phyloP scores from a whole-genome alignment of 306 rosid genomes.

The Prunus dulcis region DNA sequence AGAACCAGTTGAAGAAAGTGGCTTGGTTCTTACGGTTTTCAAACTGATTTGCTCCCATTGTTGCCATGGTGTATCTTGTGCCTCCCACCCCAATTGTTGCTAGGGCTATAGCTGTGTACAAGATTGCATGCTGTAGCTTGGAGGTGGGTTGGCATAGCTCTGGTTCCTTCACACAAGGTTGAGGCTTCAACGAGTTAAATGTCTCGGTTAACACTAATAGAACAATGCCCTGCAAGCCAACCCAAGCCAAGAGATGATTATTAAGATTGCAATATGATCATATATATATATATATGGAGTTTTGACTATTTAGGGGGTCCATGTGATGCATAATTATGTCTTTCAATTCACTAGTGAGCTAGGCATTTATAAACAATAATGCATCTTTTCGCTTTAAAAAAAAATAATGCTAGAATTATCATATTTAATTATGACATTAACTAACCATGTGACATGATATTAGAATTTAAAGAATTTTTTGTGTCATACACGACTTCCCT shows the following conservation, averaged over 20 bases:
- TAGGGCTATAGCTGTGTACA: conserved; percentile 30
- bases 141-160: conserved; percentile 32
- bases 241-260: background rate
- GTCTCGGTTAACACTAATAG: conserved; percentile 26
- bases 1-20: conserved; percentile 49
- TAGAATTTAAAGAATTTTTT: no score
- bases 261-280: background rate
- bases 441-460: no score
- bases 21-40: conserved; percentile 28
- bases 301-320: no score
- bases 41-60: conserved; percentile 47
- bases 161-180: conserved; percentile 24
- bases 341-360: no score
- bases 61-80: conserved; percentile 43
- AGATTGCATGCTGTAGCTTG: conserved; percentile 26
- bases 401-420: no score
- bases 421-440: no score
- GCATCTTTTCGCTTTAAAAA: no score
- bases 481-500: no score
- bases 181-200: conserved; percentile 30
- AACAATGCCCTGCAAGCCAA: conserved; percentile 32
- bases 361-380: no score
- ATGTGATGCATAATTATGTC: no score
- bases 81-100: conserved; percentile 47
- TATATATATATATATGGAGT: no score